phyloP scores from a whole-genome alignment of 257 asterid genomes.

The Osmanthus fragrans region DNA sequence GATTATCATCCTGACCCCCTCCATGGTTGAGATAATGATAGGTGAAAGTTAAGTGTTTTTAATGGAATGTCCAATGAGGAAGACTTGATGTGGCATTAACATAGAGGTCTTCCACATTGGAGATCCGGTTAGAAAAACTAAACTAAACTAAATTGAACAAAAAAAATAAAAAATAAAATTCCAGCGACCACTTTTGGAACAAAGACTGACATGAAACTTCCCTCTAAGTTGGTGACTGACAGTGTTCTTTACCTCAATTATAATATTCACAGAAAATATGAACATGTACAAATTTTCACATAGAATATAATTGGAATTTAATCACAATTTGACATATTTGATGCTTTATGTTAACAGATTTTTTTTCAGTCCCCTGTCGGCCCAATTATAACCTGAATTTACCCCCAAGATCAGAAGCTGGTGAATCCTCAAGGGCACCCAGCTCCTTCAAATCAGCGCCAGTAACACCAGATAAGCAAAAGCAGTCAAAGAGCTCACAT shows the following conservation, averaged over 20 bases:
- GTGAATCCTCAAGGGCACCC: slow-evolving; percentile 37
- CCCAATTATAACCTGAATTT: slow-evolving; percentile 35
- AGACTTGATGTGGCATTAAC: not conserved
- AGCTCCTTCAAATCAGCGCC: slow-evolving; percentile 48
- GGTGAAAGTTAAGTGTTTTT: not conserved
- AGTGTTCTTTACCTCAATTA: not conserved
- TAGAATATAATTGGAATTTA: not conserved
- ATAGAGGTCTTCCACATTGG: not conserved
- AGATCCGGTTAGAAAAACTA: not conserved
- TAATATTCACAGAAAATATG: not conserved
- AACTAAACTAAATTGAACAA: not conserved
- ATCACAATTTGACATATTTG: slow-evolving; percentile 9
- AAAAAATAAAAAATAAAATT: not conserved
- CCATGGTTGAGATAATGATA: not conserved
- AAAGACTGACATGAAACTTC: not conserved
- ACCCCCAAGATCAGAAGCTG: slow-evolving; percentile 42
- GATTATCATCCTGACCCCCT: not conserved
- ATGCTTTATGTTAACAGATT: slow-evolving; percentile 44
- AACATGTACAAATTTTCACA: not conserved
- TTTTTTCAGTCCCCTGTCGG: slow-evolving; percentile 32
- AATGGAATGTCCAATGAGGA: not conserved
- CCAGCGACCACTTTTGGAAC: not conserved
- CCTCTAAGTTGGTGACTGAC: not conserved
- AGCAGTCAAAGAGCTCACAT: slow-evolving; percentile 38
- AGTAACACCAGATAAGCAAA: slow-evolving; percentile 57